phyloP scores from a whole-genome alignment of 176 grass and related monocot genomes.

The Aegilops longissima region DNA sequence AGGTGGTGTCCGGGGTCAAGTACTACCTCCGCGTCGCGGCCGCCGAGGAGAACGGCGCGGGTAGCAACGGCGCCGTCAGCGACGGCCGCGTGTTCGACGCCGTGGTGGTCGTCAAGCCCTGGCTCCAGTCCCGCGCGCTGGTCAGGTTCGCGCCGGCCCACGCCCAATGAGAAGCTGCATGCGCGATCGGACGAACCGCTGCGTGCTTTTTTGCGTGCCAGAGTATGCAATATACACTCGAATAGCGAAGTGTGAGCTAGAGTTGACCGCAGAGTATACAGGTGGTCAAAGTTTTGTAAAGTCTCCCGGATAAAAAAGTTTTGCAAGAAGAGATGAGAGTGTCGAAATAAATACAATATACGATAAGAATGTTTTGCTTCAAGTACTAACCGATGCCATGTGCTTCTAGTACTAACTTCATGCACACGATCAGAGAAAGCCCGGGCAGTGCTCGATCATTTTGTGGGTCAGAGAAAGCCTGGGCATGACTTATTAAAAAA shows the following conservation, averaged over 20 bases:
- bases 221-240: neutral
- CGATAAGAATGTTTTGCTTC: no score
- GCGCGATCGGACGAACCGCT: neutral
- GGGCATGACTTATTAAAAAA: no score
- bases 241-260: neutral
- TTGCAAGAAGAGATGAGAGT: neutral
- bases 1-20: constrained; percentile 92
- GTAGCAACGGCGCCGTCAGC: neutral
- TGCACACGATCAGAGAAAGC: no score
- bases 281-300: neutral
- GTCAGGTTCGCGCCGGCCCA: constrained; percentile 59
- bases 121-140: constrained; percentile 60
- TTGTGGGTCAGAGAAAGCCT: no score
- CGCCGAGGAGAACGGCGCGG: neutral
- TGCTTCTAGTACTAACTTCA: no score
- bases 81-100: constrained; percentile 57
- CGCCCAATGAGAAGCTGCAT: neutral
- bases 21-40: constrained; percentile 78
- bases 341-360: neutral
- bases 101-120: constrained; percentile 69
- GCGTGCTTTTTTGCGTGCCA: neutral
- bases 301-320: neutral
- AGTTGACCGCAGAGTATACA: neutral
- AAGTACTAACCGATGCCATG: no score
- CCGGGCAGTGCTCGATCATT: no score